These are phyloP conservation scores for Pholiota molesta DNA, from an alignment of 768 basidiomycete genomes.

Conservation along the genomic window DNA sequence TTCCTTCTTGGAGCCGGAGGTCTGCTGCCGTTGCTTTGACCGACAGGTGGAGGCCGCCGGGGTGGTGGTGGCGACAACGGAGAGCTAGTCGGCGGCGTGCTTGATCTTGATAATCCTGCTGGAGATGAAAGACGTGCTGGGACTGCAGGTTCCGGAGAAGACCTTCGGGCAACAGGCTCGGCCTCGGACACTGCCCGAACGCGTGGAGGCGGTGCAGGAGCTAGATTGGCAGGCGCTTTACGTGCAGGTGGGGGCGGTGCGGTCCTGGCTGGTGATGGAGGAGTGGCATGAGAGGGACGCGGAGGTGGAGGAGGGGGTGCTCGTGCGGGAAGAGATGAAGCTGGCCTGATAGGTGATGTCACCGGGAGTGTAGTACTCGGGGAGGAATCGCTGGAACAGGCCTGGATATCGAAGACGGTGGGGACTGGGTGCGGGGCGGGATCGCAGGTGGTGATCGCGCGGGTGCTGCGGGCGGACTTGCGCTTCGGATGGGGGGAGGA, in stretches of 20 bases:
- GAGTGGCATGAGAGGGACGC: constrained; percentile 21
- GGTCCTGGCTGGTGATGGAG: constrained; percentile 30
- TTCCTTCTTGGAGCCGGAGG: constrained; percentile 46
- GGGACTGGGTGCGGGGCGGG: constrained; percentile 41
- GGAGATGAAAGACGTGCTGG: constrained; percentile 21
- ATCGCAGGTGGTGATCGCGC: constrained; percentile 45
- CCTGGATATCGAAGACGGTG: constrained; percentile 29
- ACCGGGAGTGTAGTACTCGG: constrained; percentile 32
- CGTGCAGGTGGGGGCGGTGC: constrained; percentile 45
- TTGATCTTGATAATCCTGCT: constrained; percentile 18
- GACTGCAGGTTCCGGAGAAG: constrained; percentile 19
- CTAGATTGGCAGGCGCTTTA: constrained; percentile 30
- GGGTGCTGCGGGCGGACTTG: constrained; percentile 36
- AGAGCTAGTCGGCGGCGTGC: constrained; percentile 18
- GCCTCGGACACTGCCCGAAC: constrained; percentile 27
- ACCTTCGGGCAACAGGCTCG: constrained; percentile 15
- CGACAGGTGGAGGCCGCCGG: constrained; percentile 21
- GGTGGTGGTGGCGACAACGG: constrained; percentile 24
- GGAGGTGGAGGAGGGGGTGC: constrained; percentile 30
- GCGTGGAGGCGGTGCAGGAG: constrained; percentile 35
- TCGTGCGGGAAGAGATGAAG: constrained; percentile 26
- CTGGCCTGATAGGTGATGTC: constrained; percentile 28
- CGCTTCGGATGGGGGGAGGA: constrained; percentile 36
- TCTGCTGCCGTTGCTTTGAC: constrained; percentile 27
- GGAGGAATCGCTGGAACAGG: constrained; percentile 34